phyloP scores from a whole-genome alignment of 768 basidiomycete species.

The Mycena maculata region DNA sequence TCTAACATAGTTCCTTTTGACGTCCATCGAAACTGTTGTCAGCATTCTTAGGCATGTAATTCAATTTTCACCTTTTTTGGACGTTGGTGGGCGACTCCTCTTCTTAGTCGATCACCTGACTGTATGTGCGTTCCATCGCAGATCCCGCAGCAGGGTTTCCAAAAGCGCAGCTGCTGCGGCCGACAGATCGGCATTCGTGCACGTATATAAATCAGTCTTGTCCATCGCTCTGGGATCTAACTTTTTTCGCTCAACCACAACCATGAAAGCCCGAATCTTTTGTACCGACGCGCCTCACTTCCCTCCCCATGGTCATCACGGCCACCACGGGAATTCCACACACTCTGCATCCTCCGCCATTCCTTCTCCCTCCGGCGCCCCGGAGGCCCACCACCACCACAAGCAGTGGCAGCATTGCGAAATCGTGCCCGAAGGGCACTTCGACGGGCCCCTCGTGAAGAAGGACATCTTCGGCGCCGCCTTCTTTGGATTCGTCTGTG shows the following conservation, averaged over 20 bases:
- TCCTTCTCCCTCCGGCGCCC: neutral
- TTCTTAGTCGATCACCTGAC: neutral
- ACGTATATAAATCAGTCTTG: neutral
- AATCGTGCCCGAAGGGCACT: constrained; percentile 4
- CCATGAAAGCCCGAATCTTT: constrained; percentile 24
- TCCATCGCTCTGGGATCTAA: too few species aligned
- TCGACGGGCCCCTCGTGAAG: neutral
- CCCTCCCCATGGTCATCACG: neutral
- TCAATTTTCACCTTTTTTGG: neutral
- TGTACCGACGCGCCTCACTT: constrained; percentile 13
- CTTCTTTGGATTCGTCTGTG: neutral
- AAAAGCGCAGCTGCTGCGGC: constrained; percentile 9
- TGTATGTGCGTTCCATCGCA: neutral
- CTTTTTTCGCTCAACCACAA: neutral
- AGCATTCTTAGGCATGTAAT: too few species aligned
- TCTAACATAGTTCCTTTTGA: neutral
- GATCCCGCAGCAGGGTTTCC: neutral
- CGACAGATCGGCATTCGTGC: constrained; percentile 6
- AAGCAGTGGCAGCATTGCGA: constrained; percentile 23
- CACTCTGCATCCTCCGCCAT: neutral
- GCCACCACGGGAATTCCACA: neutral
- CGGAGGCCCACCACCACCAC: neutral
- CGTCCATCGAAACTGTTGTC: neutral
- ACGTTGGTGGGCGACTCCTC: neutral
- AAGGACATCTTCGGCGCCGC: constrained; percentile 6